Evolutionary conservation across 768 basidiomycete genomes (phyloP).

Genomic region (Leucogyrophana mollusca): DNA sequence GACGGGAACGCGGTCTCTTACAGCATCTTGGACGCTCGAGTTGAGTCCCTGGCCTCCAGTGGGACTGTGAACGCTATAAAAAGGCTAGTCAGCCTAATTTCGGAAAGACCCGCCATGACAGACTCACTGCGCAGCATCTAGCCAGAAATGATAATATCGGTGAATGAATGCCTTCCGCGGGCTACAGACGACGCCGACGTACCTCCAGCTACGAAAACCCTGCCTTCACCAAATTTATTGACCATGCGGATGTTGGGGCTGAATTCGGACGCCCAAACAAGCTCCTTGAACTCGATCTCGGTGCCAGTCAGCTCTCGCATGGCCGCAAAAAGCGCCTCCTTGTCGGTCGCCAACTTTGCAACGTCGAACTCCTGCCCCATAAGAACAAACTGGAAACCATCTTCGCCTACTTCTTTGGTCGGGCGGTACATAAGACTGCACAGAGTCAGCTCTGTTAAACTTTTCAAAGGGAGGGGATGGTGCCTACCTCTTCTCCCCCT

Average conservation of each 20-base stretch:
- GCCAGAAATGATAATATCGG: neutral
- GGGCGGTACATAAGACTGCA: constrained; percentile 5
- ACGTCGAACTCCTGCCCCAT: constrained; percentile 7
- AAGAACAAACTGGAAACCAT: constrained; percentile 19
- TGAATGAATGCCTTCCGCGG: neutral
- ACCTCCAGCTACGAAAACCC: constrained; percentile 51
- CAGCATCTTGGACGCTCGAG: constrained; percentile 9
- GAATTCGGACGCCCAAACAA: constrained; percentile 24
- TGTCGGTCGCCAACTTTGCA: constrained; percentile 14
- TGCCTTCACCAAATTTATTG: constrained; percentile 37
- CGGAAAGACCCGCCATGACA: neutral
- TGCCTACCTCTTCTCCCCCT: too few relatives aligned
- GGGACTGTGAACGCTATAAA: constrained; percentile 34
- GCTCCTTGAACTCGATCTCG: constrained; percentile 31
- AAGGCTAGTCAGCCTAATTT: neutral
- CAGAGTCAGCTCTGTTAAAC: too few relatives aligned
- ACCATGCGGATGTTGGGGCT: constrained; percentile 50
- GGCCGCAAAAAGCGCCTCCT: constrained; percentile 25
- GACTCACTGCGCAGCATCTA: constrained; percentile 46
- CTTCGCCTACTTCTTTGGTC: constrained; percentile 15
- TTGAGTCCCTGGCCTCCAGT: constrained; percentile 37
- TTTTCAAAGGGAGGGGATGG: too few relatives aligned
- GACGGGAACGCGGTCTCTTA: neutral
- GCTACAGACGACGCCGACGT: neutral
- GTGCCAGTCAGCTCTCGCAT: constrained; percentile 27